Percentiles rank a stretch among this genome's conserved stretches.
phyloP scores from a whole-genome alignment of 345 rosid genomes.

The Ailanthus altissimus region DNA sequence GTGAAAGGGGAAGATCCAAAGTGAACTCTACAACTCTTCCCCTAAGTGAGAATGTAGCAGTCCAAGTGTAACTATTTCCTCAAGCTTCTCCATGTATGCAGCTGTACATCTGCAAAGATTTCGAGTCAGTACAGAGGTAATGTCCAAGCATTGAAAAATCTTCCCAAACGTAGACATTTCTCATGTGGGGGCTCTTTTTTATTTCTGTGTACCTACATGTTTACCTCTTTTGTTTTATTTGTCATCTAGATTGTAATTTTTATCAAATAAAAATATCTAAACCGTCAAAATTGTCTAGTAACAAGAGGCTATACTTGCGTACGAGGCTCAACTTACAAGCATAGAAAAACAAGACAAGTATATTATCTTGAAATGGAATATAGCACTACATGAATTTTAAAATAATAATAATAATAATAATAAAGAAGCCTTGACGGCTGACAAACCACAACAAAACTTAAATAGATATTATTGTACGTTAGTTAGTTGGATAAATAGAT shows the following conservation, averaged over 20 bases:
- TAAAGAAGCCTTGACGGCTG: no score
- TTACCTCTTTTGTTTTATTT: no score
- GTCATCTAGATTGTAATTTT: no score
- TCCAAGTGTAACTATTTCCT: constrained; percentile 25
- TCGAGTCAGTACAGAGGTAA: background rate
- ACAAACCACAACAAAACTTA: no score
- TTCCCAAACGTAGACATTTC: background rate
- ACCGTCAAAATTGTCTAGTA: no score
- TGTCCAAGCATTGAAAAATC: background rate
- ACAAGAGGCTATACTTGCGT: background rate
- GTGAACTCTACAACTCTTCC: constrained; percentile 19
- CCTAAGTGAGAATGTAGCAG: constrained; percentile 4
- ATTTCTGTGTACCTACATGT: background rate
- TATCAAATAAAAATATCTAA: no score
- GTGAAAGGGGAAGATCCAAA: constrained; percentile 57
- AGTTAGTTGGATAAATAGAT: no score
- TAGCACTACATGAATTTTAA: no score
- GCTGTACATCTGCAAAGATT: no score
- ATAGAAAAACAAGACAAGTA: background rate
- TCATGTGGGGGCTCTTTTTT: background rate
- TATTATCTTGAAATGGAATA: background rate
- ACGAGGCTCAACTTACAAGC: background rate
- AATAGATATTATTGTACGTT: no score
- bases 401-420: no score
- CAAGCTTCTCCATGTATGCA: no score